phyloP scores from a whole-genome alignment of 495 filamentous ascomycete genomes.

The Podospora appendiculata region DNA sequence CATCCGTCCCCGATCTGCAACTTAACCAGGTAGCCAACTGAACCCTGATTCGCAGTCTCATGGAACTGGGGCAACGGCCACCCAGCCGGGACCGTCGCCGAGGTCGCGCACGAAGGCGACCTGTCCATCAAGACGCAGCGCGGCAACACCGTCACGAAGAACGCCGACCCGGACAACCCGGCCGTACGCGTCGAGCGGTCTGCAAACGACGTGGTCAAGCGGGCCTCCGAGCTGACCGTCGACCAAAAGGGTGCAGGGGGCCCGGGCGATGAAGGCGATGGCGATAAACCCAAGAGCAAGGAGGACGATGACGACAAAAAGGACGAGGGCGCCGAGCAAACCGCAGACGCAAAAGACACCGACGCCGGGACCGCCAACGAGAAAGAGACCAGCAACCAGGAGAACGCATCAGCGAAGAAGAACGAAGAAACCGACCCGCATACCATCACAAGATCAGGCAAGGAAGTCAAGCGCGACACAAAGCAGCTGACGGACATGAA shows the following conservation, averaged over 20 bases:
- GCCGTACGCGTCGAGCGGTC: background rate
- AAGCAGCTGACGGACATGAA: background rate
- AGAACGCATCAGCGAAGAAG: background rate
- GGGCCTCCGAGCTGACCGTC: background rate
- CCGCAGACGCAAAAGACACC: background rate
- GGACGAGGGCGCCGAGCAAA: background rate
- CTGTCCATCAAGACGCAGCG: background rate
- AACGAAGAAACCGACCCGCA: background rate
- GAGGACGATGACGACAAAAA: background rate
- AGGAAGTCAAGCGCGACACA: background rate
- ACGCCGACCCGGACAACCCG: conserved; percentile 2
- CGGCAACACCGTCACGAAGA: conserved; percentile 3
- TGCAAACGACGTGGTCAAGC: conserved; percentile 3
- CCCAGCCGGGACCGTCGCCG: conserved; percentile 1
- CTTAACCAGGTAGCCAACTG: background rate
- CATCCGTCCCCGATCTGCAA: background rate
- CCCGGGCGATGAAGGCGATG: too few species aligned
- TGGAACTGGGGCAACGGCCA: conserved; percentile 5
- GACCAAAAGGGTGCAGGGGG: background rate
- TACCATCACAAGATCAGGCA: background rate
- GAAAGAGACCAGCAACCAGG: background rate
- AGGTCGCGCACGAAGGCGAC: background rate
- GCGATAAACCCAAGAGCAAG: background rate
- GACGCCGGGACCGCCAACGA: background rate
- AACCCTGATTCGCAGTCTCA: background rate